A percentile compares a stretch with the other conserved stretches of the same genome.
These are phyloP conservation scores for Saturnispora besseyi DNA, from an alignment of 805 yeast genomes.

Conservation along the genomic window DNA sequence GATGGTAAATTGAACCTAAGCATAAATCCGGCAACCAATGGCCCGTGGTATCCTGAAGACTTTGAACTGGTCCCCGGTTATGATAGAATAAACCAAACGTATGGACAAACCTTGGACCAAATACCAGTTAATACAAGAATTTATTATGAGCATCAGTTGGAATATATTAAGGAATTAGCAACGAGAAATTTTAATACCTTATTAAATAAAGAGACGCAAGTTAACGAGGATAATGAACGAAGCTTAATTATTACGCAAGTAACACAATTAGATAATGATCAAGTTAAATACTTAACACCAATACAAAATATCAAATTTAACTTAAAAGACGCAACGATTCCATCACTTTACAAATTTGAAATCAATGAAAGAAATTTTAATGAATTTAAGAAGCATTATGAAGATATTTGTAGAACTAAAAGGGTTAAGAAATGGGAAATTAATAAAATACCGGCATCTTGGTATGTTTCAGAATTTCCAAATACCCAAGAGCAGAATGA, in stretches of 20 bases:
- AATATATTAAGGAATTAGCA: conserved; percentile 17
- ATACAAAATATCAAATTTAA: conserved; percentile 19
- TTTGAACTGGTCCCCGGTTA: conserved; percentile 26
- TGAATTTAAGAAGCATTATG: conserved; percentile 7
- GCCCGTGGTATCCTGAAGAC: conserved; percentile 31
- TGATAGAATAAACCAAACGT: conserved; percentile 5
- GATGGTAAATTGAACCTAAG: conserved; percentile 17
- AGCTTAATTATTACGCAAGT: not conserved
- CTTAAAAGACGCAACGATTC: conserved; percentile 17
- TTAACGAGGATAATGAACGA: not conserved
- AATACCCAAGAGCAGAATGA: conserved; percentile 39
- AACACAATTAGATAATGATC: not conserved
- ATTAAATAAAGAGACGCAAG: conserved; percentile 9
- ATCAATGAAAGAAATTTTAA: conserved; percentile 17
- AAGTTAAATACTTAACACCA: conserved; percentile 16
- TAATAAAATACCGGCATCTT: conserved; percentile 44
- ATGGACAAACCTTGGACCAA: not conserved
- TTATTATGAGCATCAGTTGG: conserved; percentile 18
- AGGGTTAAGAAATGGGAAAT: conserved; percentile 24
- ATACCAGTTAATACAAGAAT: conserved; percentile 12
- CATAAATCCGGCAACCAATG: conserved; percentile 18
- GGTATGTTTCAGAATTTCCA: conserved; percentile 52
- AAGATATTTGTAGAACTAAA: conserved; percentile 15
- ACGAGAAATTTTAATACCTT: conserved; percentile 20
- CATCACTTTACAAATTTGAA: conserved; percentile 23